Percentiles rank a stretch among this genome's conserved stretches.
phyloP scores from a whole-genome alignment of 2,329 filamentous ascomycete genomes.

The Stagonosporopsis rhizophila region DNA sequence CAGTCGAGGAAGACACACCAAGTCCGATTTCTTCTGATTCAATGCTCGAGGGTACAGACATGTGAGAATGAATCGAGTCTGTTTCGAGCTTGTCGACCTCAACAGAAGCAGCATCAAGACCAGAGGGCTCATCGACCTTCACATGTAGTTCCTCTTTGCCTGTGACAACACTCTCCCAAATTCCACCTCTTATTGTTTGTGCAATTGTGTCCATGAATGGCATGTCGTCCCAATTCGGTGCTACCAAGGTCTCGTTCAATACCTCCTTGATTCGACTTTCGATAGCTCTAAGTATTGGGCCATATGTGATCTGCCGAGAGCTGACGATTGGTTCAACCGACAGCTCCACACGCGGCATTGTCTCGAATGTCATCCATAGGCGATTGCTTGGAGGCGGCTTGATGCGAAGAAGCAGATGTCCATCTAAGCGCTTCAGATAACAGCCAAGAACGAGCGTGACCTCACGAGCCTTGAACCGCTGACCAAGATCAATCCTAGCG shows the following conservation, averaged over 20 bases:
- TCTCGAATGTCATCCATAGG: conserved; percentile 93
- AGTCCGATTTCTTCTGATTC: conserved; percentile 28
- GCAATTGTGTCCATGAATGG: conserved; percentile 84
- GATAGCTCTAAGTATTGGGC: conserved; percentile 88
- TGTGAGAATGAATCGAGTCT: conserved; percentile 30
- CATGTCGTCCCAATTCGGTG: conserved; percentile 95
- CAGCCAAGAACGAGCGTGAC: conserved; percentile 89
- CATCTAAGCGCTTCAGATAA: conserved; percentile 82
- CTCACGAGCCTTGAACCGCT: conserved; percentile 86
- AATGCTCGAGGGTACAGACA: conserved; percentile 30
- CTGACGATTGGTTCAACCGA: conserved; percentile 96
- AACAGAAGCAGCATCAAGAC: conserved; percentile 20
- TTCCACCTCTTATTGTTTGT: conserved; percentile 83
- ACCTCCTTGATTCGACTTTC: conserved; percentile 95
- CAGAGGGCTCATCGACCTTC: conserved; percentile 17
- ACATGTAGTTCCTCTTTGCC: conserved; percentile 23
- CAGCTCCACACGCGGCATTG: conserved; percentile 92
- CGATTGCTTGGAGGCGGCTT: conserved; percentile 96
- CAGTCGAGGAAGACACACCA: conserved; percentile 35
- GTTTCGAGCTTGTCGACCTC: conserved; percentile 32
- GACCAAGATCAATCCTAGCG: conserved; percentile 86
- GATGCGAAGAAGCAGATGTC: conserved; percentile 82
- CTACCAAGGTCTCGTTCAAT: conserved; percentile 86
- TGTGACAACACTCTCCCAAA: conserved; percentile 64
- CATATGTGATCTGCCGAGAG: conserved; percentile 93